phyloP scores from a whole-genome alignment of 305 asterid genomes.

The Rubia tinctorum region DNA sequence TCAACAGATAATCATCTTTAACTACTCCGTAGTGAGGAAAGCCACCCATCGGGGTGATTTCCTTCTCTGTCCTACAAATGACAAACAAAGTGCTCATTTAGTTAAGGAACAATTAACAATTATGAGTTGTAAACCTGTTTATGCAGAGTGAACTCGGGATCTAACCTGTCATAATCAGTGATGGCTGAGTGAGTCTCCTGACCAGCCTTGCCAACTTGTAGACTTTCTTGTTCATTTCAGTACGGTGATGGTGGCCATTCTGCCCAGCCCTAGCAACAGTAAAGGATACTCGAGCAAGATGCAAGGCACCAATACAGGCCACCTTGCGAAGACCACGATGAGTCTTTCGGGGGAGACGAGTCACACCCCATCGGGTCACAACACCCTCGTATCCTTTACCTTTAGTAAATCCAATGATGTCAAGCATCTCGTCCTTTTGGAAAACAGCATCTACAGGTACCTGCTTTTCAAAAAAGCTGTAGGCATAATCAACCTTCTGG shows the following conservation, averaged over 20 bases:
- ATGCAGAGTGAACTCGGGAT: background rate
- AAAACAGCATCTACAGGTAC: slow-evolving; percentile 78
- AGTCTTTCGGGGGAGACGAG: slow-evolving; percentile 87
- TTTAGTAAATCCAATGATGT: slow-evolving; percentile 85
- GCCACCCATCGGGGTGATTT: slow-evolving; percentile 87
- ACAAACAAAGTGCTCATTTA: background rate
- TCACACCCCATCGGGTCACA: slow-evolving; percentile 91
- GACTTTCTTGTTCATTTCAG: slow-evolving; percentile 87
- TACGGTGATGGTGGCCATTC: slow-evolving; percentile 89
- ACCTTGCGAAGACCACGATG: slow-evolving; percentile 90
- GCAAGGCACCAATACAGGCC: slow-evolving; percentile 95
- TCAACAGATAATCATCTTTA: slow-evolving; percentile 78
- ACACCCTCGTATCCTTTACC: slow-evolving; percentile 93
- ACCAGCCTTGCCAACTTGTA: slow-evolving; percentile 83
- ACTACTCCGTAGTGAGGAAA: slow-evolving; percentile 89
- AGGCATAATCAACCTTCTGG: slow-evolving; percentile 77
- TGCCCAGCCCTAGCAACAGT: slow-evolving; percentile 95
- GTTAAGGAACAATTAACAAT: background rate
- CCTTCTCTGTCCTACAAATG: slow-evolving; percentile 74
- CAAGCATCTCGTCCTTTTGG: slow-evolving; percentile 91
- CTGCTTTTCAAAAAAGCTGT: slow-evolving; percentile 82
- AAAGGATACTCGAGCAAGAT: slow-evolving; percentile 82
- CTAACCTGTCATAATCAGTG: slow-evolving; percentile 80
- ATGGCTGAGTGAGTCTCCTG: slow-evolving; percentile 63
- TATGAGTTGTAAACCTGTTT: too few relatives aligned